A percentile compares a stretch with the other conserved stretches of the same genome.
Conservation (phyloP, 495 filamentous ascomycete genomes). For the Aspergillus campestris region DNA sequence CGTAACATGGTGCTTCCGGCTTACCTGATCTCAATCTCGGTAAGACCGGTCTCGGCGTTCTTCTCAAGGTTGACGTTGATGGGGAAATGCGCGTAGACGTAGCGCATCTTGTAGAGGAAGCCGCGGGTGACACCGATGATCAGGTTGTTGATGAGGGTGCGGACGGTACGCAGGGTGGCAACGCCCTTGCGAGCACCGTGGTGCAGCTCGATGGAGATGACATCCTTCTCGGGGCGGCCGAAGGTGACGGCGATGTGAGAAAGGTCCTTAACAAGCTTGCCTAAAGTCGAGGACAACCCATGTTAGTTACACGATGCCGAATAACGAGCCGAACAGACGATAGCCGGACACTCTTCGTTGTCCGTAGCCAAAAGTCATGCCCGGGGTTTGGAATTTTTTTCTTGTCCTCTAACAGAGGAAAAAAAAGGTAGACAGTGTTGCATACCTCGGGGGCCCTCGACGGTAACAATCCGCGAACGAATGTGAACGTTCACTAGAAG, state of each 20-base stretch:
- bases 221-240: conserved; percentile 65
- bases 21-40: conserved; percentile 95
- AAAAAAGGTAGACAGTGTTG: conserved; percentile 3
- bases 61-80: conserved; percentile 99
- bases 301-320: conserved; percentile 6
- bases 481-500: conserved; percentile 84
- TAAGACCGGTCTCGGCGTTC: conserved; percentile 80
- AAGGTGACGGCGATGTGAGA: conserved; percentile 95
- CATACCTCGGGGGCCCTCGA: conserved; percentile 86
- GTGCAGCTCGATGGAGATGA: conserved; percentile 94
- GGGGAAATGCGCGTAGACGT: conserved; percentile 99
- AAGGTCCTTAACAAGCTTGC: conserved; percentile 92
- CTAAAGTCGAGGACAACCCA: conserved; percentile 26
- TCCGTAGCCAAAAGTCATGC: background rate
- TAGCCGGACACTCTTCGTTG: too few relatives aligned
- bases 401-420: background rate
- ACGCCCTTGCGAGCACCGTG: conserved; percentile 96
- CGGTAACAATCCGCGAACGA: conserved; percentile 89
- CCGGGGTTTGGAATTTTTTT: conserved; percentile 1
- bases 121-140: conserved; percentile 96
- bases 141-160: conserved; percentile 94
- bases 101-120: conserved; percentile 99
- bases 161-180: conserved; percentile 95
- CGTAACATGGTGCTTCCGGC: conserved; percentile 21
- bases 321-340: too few relatives aligned